A percentile compares a stretch with the other conserved stretches of the same genome.
Evolutionary conservation across 345 rosid species (phyloP).

Genomic region (Bruguiera sexangula): DNA sequence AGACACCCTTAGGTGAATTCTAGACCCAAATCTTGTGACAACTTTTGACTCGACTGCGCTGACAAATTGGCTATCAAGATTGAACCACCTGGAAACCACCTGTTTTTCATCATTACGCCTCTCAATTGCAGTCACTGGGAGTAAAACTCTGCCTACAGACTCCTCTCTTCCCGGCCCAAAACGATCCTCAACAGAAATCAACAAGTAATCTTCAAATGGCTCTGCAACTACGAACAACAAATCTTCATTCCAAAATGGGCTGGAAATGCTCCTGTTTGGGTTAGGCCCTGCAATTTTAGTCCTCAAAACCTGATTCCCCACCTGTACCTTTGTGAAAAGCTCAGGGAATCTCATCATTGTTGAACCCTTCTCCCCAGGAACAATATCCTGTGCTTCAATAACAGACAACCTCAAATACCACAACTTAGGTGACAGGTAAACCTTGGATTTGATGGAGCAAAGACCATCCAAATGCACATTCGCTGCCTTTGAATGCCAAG

Average conservation of each 20-base stretch:
- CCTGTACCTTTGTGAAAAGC: constrained; percentile 46
- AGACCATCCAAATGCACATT: constrained; percentile 61
- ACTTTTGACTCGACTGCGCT: constrained; percentile 27
- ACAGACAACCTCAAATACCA: constrained; percentile 67
- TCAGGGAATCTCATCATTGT: constrained; percentile 49
- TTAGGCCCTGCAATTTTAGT: constrained; percentile 40
- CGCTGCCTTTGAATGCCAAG: constrained; percentile 76
- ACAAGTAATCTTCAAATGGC: constrained; percentile 66
- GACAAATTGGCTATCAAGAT: constrained; percentile 45
- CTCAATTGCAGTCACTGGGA: constrained; percentile 45
- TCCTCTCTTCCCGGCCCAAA: constrained; percentile 51
- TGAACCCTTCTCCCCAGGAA: constrained; percentile 44
- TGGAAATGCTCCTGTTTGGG: constrained; percentile 43
- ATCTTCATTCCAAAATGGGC: constrained; percentile 74
- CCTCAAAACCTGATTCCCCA: constrained; percentile 63
- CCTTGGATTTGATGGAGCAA: constrained; percentile 59
- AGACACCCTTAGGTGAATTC: constrained; percentile 56
- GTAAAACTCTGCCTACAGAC: constrained; percentile 46
- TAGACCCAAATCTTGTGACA: constrained; percentile 46
- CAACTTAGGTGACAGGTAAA: constrained; percentile 66
- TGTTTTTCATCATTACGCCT: constrained; percentile 46
- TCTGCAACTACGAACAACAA: constrained; percentile 66
- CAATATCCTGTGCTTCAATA: constrained; percentile 67
- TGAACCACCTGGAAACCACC: constrained; percentile 65
- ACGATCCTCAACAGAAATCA: constrained; percentile 50